Conservation (phyloP, 352 stramenopile species). For the Globisporangium okanoganense region DNA sequence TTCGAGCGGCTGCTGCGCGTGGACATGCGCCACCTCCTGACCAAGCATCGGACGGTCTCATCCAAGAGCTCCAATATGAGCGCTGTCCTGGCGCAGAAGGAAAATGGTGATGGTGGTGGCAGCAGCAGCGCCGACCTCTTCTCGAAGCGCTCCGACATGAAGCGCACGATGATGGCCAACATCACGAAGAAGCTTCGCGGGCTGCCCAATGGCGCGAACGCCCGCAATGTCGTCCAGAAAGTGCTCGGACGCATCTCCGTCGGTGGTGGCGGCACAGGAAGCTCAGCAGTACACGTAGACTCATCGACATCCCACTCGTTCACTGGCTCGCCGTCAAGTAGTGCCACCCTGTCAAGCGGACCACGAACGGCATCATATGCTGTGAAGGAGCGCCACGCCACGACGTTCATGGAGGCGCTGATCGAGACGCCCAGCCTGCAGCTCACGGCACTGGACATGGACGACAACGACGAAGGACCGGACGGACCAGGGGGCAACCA, state of each 20-base stretch:
- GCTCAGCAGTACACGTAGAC: background rate
- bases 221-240: slow-evolving; percentile 9
- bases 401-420: slow-evolving; percentile 20
- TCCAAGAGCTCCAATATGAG: slow-evolving; percentile 15
- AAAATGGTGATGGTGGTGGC: background rate
- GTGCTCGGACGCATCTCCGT: slow-evolving; percentile 1
- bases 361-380: background rate
- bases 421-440: slow-evolving; percentile 29
- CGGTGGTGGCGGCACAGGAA: background rate
- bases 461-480: slow-evolving; percentile 21
- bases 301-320: background rate
- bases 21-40: slow-evolving; percentile 17
- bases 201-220: slow-evolving; percentile 16
- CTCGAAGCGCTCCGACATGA: slow-evolving; percentile 21
- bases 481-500: background rate
- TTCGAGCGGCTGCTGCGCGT: slow-evolving; percentile 32
- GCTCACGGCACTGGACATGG: slow-evolving; percentile 28
- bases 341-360: background rate
- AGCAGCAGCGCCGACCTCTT: slow-evolving; percentile 17
- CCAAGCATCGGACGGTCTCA: slow-evolving; percentile 8
- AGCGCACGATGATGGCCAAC: slow-evolving; percentile 24
- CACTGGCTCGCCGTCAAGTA: background rate
- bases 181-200: slow-evolving; percentile 23
- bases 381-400: slow-evolving; percentile 4
- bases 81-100: slow-evolving; percentile 11